phyloP scores from a whole-genome alignment of 768 basidiomycete genomes.

The Amanita polypyramis region DNA sequence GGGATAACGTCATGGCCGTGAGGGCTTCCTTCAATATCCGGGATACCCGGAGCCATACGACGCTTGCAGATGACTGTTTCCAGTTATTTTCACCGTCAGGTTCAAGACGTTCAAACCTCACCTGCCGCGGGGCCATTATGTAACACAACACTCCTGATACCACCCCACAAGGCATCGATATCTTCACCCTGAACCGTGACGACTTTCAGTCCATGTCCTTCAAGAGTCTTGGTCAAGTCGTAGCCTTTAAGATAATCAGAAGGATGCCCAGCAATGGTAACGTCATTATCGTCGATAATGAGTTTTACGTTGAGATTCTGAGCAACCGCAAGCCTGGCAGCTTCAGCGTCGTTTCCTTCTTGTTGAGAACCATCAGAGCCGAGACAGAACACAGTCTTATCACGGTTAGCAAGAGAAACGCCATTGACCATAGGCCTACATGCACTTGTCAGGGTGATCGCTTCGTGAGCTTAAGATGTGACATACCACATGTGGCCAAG shows the following conservation, averaged over 20 bases:
- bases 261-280: slow-evolving; percentile 88
- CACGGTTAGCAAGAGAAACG: slow-evolving; percentile 67
- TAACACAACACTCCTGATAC: slow-evolving; percentile 40
- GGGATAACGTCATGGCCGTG: slow-evolving; percentile 86
- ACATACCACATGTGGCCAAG: slow-evolving; percentile 78
- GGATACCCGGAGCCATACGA: slow-evolving; percentile 56
- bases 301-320: slow-evolving; percentile 78
- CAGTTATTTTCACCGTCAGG: not conserved
- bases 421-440: slow-evolving; percentile 71
- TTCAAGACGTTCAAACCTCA: slow-evolving; percentile 19
- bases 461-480: not conserved
- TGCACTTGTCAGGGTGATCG: not conserved
- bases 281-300: slow-evolving; percentile 84
- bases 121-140: slow-evolving; percentile 73
- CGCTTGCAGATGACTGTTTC: slow-evolving; percentile 57
- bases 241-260: slow-evolving; percentile 80
- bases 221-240: slow-evolving; percentile 57
- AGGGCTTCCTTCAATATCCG: slow-evolving; percentile 65
- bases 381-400: slow-evolving; percentile 71
- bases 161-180: slow-evolving; percentile 68
- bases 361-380: slow-evolving; percentile 90
- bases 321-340: slow-evolving; percentile 79
- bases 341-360: slow-evolving; percentile 87
- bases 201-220: slow-evolving; percentile 77
- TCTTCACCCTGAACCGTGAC: slow-evolving; percentile 68